A percentile compares a stretch with the other conserved stretches of the same genome.
Evolutionary conservation across 257 asterid genomes (phyloP).

Genomic region (Fraxinus pennsylvanica): DNA sequence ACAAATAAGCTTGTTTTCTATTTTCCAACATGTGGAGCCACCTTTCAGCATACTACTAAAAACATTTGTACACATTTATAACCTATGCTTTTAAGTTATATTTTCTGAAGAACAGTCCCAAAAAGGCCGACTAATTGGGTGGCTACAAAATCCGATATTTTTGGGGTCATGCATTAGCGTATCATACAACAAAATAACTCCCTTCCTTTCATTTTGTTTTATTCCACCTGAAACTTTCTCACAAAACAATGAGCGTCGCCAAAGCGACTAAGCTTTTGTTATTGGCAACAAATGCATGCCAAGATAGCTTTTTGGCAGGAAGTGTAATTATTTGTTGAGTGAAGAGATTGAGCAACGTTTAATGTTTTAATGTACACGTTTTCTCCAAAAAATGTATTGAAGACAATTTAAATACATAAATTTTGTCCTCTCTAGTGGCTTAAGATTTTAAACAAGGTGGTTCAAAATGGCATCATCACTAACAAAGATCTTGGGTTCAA

Average conservation of each 20-base stretch:
- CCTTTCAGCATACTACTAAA: neutral
- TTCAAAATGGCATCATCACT: neutral
- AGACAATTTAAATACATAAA: neutral
- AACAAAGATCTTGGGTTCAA: neutral
- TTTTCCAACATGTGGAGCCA: slow-evolving; percentile 4
- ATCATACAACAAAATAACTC: neutral
- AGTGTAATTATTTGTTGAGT: neutral
- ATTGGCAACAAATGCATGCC: neutral
- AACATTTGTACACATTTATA: neutral
- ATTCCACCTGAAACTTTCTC: slow-evolving; percentile 2
- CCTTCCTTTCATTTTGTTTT: neutral
- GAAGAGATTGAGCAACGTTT: neutral
- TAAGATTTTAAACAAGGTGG: neutral
- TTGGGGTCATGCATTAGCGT: neutral
- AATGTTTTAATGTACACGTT: neutral
- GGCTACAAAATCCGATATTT: neutral
- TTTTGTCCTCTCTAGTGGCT: neutral
- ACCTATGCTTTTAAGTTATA: neutral
- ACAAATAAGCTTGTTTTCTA: neutral
- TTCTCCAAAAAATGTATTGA: neutral
- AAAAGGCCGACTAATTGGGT: neutral
- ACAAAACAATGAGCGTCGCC: neutral
- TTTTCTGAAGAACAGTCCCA: neutral
- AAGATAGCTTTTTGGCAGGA: neutral
- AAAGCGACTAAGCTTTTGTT: neutral